Percentiles rank a stretch among this genome's conserved stretches.
Conservation (phyloP, 139 green algal species). For the Penium margaritaceum region DNA sequence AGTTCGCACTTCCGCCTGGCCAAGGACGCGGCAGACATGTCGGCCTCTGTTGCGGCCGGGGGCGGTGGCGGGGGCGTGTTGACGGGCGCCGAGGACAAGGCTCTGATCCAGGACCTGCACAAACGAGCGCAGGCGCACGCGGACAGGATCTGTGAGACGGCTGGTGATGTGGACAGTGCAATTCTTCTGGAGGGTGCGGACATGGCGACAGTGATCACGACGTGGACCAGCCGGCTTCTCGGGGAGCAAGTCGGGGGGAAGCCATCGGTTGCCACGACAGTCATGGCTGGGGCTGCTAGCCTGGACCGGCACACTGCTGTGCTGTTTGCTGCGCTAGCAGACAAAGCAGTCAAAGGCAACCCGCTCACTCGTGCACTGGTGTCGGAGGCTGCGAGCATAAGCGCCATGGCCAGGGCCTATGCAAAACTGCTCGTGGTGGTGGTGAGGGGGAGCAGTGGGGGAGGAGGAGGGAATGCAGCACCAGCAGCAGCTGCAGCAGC, state of each 20-base stretch:
- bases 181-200: background rate
- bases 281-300: background rate
- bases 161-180: background rate
- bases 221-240: background rate
- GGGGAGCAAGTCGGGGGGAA: slow-evolving; percentile 1
- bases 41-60: background rate
- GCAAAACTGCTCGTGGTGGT: background rate
- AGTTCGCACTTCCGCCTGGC: slow-evolving; percentile 2
- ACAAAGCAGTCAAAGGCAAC: background rate
- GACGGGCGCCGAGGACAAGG: no score
- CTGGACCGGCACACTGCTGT: background rate
- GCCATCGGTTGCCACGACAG: background rate
- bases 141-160: background rate
- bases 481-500: background rate
- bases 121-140: slow-evolving; percentile 1
- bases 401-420: background rate
- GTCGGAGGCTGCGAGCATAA: background rate
- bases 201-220: background rate
- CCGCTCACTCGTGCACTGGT: background rate
- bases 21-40: background rate
- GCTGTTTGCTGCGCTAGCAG: background rate
- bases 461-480: background rate
- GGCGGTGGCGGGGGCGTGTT: no score
- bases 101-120: background rate
- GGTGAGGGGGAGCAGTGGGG: background rate